These are phyloP conservation scores for Silene coronaria DNA, from an alignment of 179 eudicot genomes.

Conservation along the genomic window DNA sequence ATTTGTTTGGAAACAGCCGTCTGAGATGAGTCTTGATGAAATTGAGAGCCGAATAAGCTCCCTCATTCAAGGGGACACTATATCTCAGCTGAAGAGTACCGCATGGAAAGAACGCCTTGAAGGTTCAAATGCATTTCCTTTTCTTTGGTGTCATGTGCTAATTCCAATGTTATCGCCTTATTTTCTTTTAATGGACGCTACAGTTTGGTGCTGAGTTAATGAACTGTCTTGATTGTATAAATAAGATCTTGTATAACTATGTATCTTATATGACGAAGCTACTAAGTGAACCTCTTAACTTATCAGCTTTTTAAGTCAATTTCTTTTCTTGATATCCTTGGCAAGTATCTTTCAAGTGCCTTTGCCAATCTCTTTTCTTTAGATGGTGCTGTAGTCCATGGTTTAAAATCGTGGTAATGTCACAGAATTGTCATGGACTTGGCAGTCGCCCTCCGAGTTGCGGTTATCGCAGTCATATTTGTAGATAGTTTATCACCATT, in stretches of 20 bases:
- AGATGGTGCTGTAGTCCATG: background rate
- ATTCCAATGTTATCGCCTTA: background rate
- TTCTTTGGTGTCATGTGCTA: conserved; percentile 2
- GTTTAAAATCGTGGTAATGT: no score
- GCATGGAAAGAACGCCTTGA: conserved; percentile 98
- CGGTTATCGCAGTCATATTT: no score
- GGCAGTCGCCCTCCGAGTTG: no score
- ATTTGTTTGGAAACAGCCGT: conserved; percentile 52
- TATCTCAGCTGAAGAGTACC: conserved; percentile 78
- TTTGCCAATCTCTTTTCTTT: background rate
- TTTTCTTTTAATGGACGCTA: background rate
- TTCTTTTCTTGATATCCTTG: no score
- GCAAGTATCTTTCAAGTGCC: background rate
- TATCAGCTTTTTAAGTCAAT: no score
- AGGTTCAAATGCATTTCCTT: conserved; percentile 41
- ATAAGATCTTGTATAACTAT: no score
- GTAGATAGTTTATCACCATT: no score
- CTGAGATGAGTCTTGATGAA: conserved; percentile 93
- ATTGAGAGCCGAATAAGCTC: conserved; percentile 87
- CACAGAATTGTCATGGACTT: no score
- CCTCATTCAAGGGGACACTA: conserved; percentile 65
- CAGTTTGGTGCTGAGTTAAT: no score
- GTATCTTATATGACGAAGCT: no score
- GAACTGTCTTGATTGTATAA: no score
- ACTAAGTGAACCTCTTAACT: no score